A percentile compares a stretch with the other conserved stretches of the same genome.
Evolutionary conservation across 768 basidiomycete species (phyloP).

Genomic region (Serendipita vermifera): DNA sequence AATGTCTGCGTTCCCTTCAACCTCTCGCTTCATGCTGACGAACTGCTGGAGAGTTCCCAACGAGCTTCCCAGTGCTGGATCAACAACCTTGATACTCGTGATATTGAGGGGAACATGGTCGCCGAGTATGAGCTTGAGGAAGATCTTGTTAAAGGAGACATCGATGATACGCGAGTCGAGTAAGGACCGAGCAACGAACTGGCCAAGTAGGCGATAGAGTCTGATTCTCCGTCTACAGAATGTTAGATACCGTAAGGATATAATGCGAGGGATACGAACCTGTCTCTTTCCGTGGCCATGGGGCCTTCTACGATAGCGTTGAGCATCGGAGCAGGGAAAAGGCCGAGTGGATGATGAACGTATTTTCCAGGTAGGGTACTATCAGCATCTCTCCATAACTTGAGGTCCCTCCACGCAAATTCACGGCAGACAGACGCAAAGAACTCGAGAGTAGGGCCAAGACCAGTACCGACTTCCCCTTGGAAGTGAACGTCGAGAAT

Average conservation of each 20-base stretch:
- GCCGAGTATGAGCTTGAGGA: slow-evolving; percentile 79
- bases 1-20: slow-evolving; percentile 31
- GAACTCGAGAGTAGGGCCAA: slow-evolving; percentile 96
- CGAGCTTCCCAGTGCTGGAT: slow-evolving; percentile 73
- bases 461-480: slow-evolving; percentile 94
- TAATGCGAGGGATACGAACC: background rate
- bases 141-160: slow-evolving; percentile 86
- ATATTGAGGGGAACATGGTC: slow-evolving; percentile 75
- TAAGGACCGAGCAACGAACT: slow-evolving; percentile 94
- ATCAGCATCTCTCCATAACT: slow-evolving; percentile 87
- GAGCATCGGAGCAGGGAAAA: slow-evolving; percentile 73
- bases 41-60: slow-evolving; percentile 59
- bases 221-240: slow-evolving; percentile 61
- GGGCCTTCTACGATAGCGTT: slow-evolving; percentile 1
- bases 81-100: slow-evolving; percentile 77
- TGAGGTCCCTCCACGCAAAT: slow-evolving; percentile 77
- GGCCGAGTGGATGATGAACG: slow-evolving; percentile 71
- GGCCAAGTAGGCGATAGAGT: slow-evolving; percentile 80
- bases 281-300: background rate
- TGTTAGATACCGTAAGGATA: slow-evolving; percentile 3
- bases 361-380: slow-evolving; percentile 44
- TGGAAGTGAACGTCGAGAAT: slow-evolving; percentile 98
- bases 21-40: slow-evolving; percentile 26
- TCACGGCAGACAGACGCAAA: slow-evolving; percentile 95
- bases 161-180: slow-evolving; percentile 97